Base-by-base conservation (phyloP, 2,329 filamentous ascomycete genomes). In the Paraphoma chrysanthemicola region DNA sequence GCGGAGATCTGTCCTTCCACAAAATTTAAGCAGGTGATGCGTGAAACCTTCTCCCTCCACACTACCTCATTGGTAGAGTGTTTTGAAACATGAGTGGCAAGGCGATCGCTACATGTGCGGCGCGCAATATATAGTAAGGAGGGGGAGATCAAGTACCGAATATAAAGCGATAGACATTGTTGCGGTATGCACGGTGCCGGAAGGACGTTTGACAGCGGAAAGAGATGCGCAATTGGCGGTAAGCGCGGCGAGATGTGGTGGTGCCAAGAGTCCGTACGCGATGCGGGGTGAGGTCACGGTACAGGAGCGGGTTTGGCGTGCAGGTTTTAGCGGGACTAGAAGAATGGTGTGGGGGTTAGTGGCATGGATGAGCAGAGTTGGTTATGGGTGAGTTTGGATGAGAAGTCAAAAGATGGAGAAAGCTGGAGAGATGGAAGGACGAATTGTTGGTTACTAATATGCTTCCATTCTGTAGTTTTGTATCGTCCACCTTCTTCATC, bases 261-360 rank as follows among this genome's bases (percentile, higher is more conserved):
- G 39, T 31, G 46, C 28, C 30, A 51, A 48, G 43, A 51, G 29
- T 9, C 43, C 46, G 44, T 44, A 36, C 23, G 44, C 38, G 50
- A 63, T 67, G 67, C 67, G 66, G 62, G 67, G 62, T 70, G 67
- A 68, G 61, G 60, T 71, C 68, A 71, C 64, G 62, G 42, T 57
- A 54, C 51, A 48, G 36, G 11, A 38, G 49, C 53, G 56, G 55
- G 49, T 30, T 56, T 62, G 59, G 56, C 51, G 33, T 62, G 61
- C 59, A 62, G 48, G 38, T 28, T 17, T 30, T 47, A 16, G 36
- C 30, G 45, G 39, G 44, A 33, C 8, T 46, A 23, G 33, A 14
- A n/a, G 51, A 18, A 44, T 43, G n/a, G 53, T 52, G 59, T 60
- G 55, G 53, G 59, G 54, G 54, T 29, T 50, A 9, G 17, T 17